Evolutionary conservation across 768 basidiomycete genomes (phyloP), one percentile per base, ranked within the genome.

Genomic region (Clavaria fumosa): DNA sequence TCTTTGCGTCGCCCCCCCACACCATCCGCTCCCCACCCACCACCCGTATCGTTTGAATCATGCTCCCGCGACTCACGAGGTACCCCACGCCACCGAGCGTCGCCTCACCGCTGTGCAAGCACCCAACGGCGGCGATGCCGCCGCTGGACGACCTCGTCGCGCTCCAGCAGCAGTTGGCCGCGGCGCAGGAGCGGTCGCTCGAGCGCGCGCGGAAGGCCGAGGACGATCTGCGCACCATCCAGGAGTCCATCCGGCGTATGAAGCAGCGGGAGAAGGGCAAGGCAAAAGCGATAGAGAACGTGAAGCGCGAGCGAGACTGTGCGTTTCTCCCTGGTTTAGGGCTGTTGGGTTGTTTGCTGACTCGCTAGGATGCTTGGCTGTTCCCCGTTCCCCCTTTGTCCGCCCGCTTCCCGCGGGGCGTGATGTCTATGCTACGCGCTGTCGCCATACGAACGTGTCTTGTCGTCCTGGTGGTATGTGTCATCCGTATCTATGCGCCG

Each of bases 191-290:
- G 46, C 62, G 59, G 50, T 67, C 72, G 5, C 47, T 73, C 33
- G 75, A 76, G 43, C 67, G 79, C 46, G 70, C 66, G 27, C 74
- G 68, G 63, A 84, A 82, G 61, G 84, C 82, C 0, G 69, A 68
- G 22, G 73, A 78, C 50, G 83, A 86, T 63, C 59, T 82, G 46
- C 70, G 66, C 52, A 66, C 70, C 38, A 74, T 86, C 47, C 73
- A 80, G 44, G 81, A 79, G 56, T 78, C 76, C 34, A 75, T 81
- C 70, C 70, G 72, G 37, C 68, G 71, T 42, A 67, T 83, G 60
- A 79, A 72, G 59, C 82, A 83, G 59, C 75, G 70, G 54, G 78
- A 73, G 55, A 70, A 70, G 58, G 78, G 78, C 0, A 84, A 82
- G 53, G 72, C 69, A 36, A 79, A 66, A 55, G 69, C 64, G n/a